These are phyloP conservation scores for Candida silvicultrix DNA, from an alignment of 805 yeast species.

Conservation along the genomic window DNA sequence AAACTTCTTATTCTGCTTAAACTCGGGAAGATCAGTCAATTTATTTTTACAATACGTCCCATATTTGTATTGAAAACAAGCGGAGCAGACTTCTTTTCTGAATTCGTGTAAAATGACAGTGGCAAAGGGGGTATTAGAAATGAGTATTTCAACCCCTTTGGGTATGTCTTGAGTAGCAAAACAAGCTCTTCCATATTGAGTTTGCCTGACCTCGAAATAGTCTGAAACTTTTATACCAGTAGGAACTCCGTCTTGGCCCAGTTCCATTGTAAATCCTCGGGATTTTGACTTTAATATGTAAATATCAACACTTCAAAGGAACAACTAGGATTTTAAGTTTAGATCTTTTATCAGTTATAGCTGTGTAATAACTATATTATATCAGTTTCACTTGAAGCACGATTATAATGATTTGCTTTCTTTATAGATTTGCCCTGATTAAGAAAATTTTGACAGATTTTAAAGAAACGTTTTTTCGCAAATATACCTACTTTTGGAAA, in stretches of 20 bases:
- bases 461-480: not conserved
- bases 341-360: too few relatives aligned
- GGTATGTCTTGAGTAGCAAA: slow-evolving; percentile 38
- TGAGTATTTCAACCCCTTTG: slow-evolving; percentile 33
- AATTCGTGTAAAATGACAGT: slow-evolving; percentile 44
- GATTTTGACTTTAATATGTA: too few relatives aligned
- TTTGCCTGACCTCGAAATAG: slow-evolving; percentile 28
- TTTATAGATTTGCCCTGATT: not conserved
- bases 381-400: too few relatives aligned
- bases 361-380: too few relatives aligned
- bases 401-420: not conserved
- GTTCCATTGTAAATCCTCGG: not conserved
- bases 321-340: too few relatives aligned
- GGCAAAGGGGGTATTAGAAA: slow-evolving; percentile 37
- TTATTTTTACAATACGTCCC: slow-evolving; percentile 42
- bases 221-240: slow-evolving; percentile 23
- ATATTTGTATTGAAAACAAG: slow-evolving; percentile 42
- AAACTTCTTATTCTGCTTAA: slow-evolving; percentile 13
- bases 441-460: not conserved
- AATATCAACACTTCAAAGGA: too few relatives aligned
- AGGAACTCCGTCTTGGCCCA: slow-evolving; percentile 2
- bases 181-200: slow-evolving; percentile 57
- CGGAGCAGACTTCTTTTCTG: slow-evolving; percentile 55
- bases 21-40: slow-evolving; percentile 12
- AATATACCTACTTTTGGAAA: not conserved